phyloP scores from a whole-genome alignment of 345 rosid species.

The Litchi chinensis region DNA sequence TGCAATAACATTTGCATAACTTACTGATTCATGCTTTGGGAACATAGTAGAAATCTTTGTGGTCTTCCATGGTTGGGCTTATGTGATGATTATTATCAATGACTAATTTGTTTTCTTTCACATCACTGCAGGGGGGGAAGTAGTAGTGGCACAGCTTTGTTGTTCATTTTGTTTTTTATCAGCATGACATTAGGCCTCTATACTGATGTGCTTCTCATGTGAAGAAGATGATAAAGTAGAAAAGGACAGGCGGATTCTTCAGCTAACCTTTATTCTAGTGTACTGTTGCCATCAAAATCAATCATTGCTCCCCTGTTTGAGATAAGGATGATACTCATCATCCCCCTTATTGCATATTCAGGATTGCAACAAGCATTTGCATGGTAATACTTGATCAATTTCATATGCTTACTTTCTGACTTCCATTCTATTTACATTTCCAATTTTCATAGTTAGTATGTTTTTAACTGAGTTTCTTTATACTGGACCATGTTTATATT shows the following conservation, averaged over 20 bases:
- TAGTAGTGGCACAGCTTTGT: slow-evolving; percentile 63
- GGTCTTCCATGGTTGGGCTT: too few relatives aligned
- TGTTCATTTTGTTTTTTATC: slow-evolving; percentile 75
- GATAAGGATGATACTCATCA: slow-evolving; percentile 67
- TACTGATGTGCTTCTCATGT: slow-evolving; percentile 74
- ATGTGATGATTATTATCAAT: neutral
- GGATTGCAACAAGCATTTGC: slow-evolving; percentile 97
- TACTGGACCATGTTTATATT: slow-evolving; percentile 1
- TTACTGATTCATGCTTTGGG: neutral
- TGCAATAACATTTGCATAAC: too few relatives aligned
- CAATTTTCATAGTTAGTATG: neutral
- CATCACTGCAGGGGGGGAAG: slow-evolving; percentile 49
- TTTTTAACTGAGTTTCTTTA: slow-evolving; percentile 4
- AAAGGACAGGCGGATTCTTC: slow-evolving; percentile 48
- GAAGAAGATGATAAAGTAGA: slow-evolving; percentile 59
- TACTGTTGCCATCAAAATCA: slow-evolving; percentile 47
- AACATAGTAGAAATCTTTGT: neutral
- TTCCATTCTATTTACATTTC: slow-evolving; percentile 4
- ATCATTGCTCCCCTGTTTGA: slow-evolving; percentile 73
- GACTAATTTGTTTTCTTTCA: slow-evolving; percentile 9
- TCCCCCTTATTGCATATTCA: slow-evolving; percentile 87
- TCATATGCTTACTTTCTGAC: neutral
- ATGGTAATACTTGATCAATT: slow-evolving; percentile 48
- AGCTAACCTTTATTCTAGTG: slow-evolving; percentile 48
- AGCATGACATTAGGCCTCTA: slow-evolving; percentile 68